Evolutionary conservation across 805 yeast genomes (phyloP), one percentile per base, ranked within the genome.

Genomic region (Candida palmyrensis): DNA sequence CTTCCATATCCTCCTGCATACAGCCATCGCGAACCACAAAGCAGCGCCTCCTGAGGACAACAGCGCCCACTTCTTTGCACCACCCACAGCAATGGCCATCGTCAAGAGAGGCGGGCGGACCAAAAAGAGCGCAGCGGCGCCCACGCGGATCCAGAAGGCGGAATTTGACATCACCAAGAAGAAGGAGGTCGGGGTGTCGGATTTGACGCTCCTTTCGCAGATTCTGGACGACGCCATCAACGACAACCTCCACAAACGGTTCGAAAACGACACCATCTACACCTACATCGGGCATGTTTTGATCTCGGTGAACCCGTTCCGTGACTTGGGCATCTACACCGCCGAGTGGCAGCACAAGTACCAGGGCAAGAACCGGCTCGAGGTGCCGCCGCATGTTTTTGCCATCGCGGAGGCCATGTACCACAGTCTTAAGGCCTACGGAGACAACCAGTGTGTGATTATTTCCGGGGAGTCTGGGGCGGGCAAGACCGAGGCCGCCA

Each of bases 401-500:
- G 96, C 97, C 33, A 88, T 92, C 49, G 98, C 99, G 8, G 99
- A 92, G 61, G 66, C 94, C 22, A 88, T 92, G 95, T 92, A 82
- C 59, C 90, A 92, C 62, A 85, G 90, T 57, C 73, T 92, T 79
- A 89, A 89, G 59, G 82, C 95, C 0, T 92, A 92, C 60, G 77
- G 83, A 38, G 97, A 92, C 49, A 87, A 79, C 53, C 98, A 92
- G 57, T 90, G 97, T 72, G 97, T 92, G 15, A 92, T 92, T 48
- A 92, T 92, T 45, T 85, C 96, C 3, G 97, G 97, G 37, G 97
- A 90, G 57, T 85, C 96, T 1, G 97, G 97, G 41, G 97, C 97
- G 4, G 97, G 97, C 32, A 90, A 90, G 55, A 90, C 97, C 4
- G 97, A 90, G 62, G 97, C 97, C 15, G 97, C 97, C 26, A 90